These are phyloP conservation scores for Pichia sp. DNA, from an alignment of 1,139 yeast species.

Conservation along the genomic window DNA sequence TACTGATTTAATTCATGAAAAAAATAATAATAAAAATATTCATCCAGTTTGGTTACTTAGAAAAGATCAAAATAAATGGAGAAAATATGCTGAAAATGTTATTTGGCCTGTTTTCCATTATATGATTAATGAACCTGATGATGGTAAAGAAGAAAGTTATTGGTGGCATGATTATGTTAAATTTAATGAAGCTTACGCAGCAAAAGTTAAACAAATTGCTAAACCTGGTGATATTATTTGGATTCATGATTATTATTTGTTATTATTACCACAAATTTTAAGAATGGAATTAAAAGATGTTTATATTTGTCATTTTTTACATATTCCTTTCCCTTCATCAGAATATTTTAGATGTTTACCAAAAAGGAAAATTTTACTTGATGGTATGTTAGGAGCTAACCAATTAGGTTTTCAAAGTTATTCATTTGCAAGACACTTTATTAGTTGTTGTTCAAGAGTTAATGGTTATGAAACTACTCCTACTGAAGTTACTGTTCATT, in stretches of 20 bases:
- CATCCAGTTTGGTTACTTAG: conserved; percentile 86
- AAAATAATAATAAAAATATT: conserved; percentile 44
- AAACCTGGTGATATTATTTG: conserved; percentile 89
- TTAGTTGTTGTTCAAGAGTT: conserved; percentile 80
- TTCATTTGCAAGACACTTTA: conserved; percentile 83
- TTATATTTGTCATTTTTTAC: conserved; percentile 75
- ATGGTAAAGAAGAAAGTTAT: conserved; percentile 63
- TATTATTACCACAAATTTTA: conserved; percentile 78
- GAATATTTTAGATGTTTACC: conserved; percentile 89
- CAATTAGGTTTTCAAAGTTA: conserved; percentile 80
- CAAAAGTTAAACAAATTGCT: conserved; percentile 65
- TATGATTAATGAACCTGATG: conserved; percentile 65
- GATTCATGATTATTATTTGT: conserved; percentile 89
- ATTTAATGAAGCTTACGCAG: conserved; percentile 85
- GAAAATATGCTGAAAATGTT: conserved; percentile 81
- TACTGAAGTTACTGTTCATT: conserved; percentile 66
- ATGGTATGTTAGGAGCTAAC: conserved; percentile 89
- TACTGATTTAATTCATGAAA: conserved; percentile 39
- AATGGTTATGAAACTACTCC: conserved; percentile 63
- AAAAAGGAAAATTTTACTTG: conserved; percentile 72
- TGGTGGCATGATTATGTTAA: conserved; percentile 92
- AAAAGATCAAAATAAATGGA: conserved; percentile 70
- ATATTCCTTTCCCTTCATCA: conserved; percentile 92
- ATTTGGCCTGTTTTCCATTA: conserved; percentile 96
- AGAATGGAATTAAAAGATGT: conserved; percentile 80